phyloP scores from a whole-genome alignment of 345 rosid genomes.

The Hibiscus mutabilis region DNA sequence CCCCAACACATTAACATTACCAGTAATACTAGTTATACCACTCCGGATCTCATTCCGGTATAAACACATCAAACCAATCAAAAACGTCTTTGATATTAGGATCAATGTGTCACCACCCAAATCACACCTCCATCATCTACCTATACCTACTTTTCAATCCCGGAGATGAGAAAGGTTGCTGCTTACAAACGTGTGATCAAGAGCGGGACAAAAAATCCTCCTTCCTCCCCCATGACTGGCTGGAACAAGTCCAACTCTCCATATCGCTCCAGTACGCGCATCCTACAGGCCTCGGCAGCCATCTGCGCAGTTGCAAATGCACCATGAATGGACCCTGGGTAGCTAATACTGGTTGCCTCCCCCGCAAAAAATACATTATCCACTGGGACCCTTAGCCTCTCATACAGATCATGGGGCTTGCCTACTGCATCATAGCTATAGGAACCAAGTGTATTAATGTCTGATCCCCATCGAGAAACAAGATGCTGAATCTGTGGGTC shows the following conservation, averaged over 20 bases:
- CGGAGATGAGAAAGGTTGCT: neutral
- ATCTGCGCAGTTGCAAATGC: conserved; percentile 78
- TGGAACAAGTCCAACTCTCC: conserved; percentile 77
- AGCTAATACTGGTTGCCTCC: conserved; percentile 76
- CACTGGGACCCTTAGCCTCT: conserved; percentile 73
- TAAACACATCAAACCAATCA: neutral
- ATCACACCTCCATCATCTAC: neutral
- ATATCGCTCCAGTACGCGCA: conserved; percentile 84
- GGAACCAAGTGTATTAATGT: conserved; percentile 71
- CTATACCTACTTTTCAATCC: neutral
- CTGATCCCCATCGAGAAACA: conserved; percentile 29
- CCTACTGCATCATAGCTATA: conserved; percentile 85
- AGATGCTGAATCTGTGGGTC: conserved; percentile 10
- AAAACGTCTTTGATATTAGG: neutral
- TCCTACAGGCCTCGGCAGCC: conserved; percentile 93
- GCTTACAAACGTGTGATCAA: conserved; percentile 71
- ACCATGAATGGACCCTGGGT: conserved; percentile 84
- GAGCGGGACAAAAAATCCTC: conserved; percentile 55
- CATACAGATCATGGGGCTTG: conserved; percentile 78
- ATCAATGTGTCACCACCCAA: neutral
- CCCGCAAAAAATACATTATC: conserved; percentile 97
- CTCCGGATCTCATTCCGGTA: neutral
- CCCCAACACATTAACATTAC: neutral
- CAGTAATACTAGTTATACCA: neutral
- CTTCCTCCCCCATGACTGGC: conserved; percentile 70